These are phyloP conservation scores for Pseudogymnoascus sp. DNA, from an alignment of 2,329 filamentous ascomycete genomes.

Conservation along the genomic window DNA sequence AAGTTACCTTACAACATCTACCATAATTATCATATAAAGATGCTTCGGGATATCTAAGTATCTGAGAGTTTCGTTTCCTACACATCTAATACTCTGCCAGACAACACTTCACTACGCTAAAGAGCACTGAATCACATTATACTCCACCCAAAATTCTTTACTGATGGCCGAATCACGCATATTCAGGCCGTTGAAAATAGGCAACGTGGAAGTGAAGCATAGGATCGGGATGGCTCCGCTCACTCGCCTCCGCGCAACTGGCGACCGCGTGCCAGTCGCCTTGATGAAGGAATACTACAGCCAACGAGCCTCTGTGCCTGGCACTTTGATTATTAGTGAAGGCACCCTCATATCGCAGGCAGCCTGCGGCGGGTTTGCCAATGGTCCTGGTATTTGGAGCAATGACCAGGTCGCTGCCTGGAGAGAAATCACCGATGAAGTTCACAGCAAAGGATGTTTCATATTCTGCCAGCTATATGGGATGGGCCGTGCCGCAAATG, in stretches of 20 bases:
- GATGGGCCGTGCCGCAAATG: slow-evolving; percentile 37
- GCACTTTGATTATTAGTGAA: slow-evolving; percentile 42
- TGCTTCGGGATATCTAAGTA: background rate
- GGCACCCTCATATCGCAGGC: background rate
- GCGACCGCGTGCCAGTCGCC: slow-evolving; percentile 38
- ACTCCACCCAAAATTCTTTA: background rate
- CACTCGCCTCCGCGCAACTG: slow-evolving; percentile 34
- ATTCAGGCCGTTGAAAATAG: slow-evolving; percentile 33
- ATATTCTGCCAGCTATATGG: slow-evolving; percentile 55
- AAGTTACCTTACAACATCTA: background rate
- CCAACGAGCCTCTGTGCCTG: slow-evolving; percentile 41
- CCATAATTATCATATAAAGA: background rate
- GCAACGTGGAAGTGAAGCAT: slow-evolving; percentile 31
- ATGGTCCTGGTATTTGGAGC: slow-evolving; percentile 35
- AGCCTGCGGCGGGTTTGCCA: background rate
- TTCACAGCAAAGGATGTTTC: slow-evolving; percentile 48
- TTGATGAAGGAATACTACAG: slow-evolving; percentile 40
- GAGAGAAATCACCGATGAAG: slow-evolving; percentile 47
- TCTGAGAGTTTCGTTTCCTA: background rate
- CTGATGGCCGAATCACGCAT: slow-evolving; percentile 7
- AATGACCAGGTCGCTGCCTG: slow-evolving; percentile 46
- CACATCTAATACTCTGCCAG: background rate
- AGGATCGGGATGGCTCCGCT: slow-evolving; percentile 42
- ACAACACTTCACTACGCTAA: background rate
- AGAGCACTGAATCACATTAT: background rate